A percentile compares a stretch with the other conserved stretches of the same genome.
These are phyloP conservation scores for Rhizoclosmatium globosum DNA, from an alignment of 192 early-diverging fungal species.

Conservation along the genomic window DNA sequence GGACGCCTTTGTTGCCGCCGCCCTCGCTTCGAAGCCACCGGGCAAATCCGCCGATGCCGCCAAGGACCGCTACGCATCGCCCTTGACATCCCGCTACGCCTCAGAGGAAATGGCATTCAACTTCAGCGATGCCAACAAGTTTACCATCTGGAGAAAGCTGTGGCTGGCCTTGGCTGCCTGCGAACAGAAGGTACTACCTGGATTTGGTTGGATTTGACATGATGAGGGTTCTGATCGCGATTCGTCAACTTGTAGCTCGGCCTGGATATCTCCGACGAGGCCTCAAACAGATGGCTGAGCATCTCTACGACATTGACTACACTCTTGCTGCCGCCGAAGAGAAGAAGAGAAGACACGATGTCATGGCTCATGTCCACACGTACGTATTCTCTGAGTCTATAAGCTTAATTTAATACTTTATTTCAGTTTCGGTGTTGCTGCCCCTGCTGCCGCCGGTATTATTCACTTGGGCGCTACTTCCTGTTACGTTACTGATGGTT, in stretches of 20 bases:
- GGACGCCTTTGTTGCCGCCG: conserved; percentile 29
- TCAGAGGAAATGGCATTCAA: conserved; percentile 96
- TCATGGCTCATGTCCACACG: conserved; percentile 99
- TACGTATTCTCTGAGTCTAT: conserved; percentile 68
- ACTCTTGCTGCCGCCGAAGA: conserved; percentile 88
- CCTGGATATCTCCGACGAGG: conserved; percentile 89
- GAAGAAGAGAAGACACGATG: conserved; percentile 93
- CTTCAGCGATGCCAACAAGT: conserved; percentile 94
- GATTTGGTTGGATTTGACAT: background rate
- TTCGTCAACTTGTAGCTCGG: conserved; percentile 74
- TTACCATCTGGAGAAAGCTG: conserved; percentile 93
- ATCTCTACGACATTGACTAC: conserved; percentile 92
- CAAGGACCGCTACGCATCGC: conserved; percentile 90
- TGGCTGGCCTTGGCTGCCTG: conserved; percentile 94
- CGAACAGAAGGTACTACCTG: conserved; percentile 58
- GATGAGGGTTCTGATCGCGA: background rate
- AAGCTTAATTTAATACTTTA: conserved; percentile 70
- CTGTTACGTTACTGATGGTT: conserved; percentile 99
- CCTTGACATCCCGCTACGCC: conserved; percentile 97
- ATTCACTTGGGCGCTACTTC: conserved; percentile 98
- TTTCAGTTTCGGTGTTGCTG: conserved; percentile 68
- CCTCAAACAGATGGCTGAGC: conserved; percentile 89
- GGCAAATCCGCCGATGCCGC: conserved; percentile 44
- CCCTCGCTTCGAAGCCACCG: conserved; percentile 35
- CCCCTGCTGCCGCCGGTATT: conserved; percentile 88